Evolutionary conservation across 176 grass and related monocot genomes (phyloP).

Genomic region (Oropetium thomaeum): DNA sequence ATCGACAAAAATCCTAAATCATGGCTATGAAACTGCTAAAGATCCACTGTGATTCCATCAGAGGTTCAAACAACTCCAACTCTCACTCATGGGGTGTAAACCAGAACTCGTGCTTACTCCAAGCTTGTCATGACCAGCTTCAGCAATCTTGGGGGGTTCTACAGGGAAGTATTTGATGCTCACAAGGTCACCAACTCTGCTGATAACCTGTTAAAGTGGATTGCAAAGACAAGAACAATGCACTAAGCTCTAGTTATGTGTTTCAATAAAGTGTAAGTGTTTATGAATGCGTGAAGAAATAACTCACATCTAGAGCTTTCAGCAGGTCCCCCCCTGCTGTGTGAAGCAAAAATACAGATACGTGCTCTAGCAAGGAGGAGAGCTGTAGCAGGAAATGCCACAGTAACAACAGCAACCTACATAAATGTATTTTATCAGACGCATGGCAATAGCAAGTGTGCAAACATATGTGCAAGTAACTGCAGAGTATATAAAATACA

Average conservation of each 20-base stretch:
- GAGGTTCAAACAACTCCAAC: background rate
- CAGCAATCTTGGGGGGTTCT: conserved; percentile 54
- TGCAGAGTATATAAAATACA: background rate
- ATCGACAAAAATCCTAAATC: conserved; percentile 33
- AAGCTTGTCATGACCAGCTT: conserved; percentile 32
- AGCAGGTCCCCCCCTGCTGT: conserved; percentile 72
- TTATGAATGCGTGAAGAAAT: background rate
- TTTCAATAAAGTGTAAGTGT: background rate
- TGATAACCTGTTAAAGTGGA: conserved; percentile 58
- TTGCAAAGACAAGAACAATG: background rate
- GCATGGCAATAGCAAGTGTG: background rate
- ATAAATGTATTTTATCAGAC: background rate
- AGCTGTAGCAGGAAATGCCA: conserved; percentile 80
- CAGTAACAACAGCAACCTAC: conserved; percentile 77
- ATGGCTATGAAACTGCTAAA: conserved; percentile 10
- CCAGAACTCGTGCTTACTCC: conserved; percentile 26
- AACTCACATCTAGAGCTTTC: conserved; percentile 67
- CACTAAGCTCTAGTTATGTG: background rate
- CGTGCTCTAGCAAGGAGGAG: conserved; percentile 74
- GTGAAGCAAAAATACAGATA: conserved; percentile 83
- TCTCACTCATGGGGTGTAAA: background rate
- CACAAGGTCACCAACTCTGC: conserved; percentile 74
- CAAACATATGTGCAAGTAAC: background rate
- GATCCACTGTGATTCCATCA: background rate
- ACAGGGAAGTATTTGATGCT: conserved; percentile 78